These are phyloP conservation scores for Acer negundo DNA, from an alignment of 345 rosid species.

Conservation along the genomic window DNA sequence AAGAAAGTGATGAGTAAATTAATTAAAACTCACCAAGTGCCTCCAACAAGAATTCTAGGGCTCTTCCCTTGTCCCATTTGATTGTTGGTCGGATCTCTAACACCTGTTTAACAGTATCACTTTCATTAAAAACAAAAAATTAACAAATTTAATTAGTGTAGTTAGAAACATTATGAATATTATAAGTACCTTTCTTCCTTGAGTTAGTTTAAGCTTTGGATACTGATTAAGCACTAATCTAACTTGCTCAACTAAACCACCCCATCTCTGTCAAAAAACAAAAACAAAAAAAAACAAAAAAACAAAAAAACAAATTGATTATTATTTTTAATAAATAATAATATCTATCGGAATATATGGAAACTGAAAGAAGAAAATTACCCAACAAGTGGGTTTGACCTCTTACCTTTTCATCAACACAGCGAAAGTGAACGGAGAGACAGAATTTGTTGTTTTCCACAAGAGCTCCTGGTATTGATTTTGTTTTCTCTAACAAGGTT, in stretches of 20 bases:
- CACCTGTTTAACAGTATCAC: constrained; percentile 41
- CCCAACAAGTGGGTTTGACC: background rate
- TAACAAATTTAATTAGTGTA: background rate
- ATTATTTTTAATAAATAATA: background rate
- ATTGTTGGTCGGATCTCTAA: constrained; percentile 92
- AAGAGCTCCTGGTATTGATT: constrained; percentile 66
- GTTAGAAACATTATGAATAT: background rate
- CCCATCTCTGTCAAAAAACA: constrained; percentile 59
- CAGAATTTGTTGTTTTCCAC: constrained; percentile 98
- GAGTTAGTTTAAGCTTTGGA: constrained; percentile 71
- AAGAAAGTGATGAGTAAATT: background rate
- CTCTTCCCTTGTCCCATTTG: constrained; percentile 98
- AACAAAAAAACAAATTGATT: background rate
- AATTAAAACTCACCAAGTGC: constrained; percentile 56
- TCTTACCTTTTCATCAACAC: constrained; percentile 86
- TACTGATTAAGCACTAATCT: constrained; percentile 55
- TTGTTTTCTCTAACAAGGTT: constrained; percentile 61
- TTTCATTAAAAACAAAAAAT: background rate
- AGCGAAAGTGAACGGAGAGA: constrained; percentile 84
- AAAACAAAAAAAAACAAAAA: background rate
- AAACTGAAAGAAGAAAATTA: background rate
- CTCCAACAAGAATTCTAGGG: constrained; percentile 80
- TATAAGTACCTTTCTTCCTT: constrained; percentile 75
- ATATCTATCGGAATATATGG: background rate
- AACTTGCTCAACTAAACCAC: constrained; percentile 62